phyloP scores from a whole-genome alignment of 2,329 filamentous ascomycete species.

The Diaporthe nobilis region DNA sequence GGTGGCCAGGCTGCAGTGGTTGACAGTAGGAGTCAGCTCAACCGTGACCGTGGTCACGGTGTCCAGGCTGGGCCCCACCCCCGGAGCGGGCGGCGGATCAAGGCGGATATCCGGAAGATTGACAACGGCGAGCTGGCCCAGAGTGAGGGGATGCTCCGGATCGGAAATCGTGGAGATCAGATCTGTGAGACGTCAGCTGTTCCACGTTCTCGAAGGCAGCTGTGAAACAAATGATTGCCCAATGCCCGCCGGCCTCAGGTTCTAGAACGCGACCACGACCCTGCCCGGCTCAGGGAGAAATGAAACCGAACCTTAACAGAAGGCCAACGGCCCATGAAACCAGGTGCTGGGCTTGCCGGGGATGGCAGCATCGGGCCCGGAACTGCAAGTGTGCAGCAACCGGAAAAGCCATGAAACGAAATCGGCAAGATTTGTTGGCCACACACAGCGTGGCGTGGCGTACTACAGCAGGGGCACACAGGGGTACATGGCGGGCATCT shows the following conservation, averaged over 20 bases:
- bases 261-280: slow-evolving; percentile 23
- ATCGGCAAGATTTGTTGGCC: slow-evolving; percentile 3
- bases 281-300: slow-evolving; percentile 15
- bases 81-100: slow-evolving; percentile 72
- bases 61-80: slow-evolving; percentile 63
- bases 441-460: slow-evolving; percentile 10
- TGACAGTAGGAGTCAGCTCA: slow-evolving; percentile 95
- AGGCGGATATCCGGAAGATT: slow-evolving; percentile 96
- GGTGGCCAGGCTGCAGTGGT: slow-evolving; percentile 95
- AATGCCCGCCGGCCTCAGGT: slow-evolving; percentile 9
- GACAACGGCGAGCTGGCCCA: slow-evolving; percentile 94
- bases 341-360: slow-evolving; percentile 9
- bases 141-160: slow-evolving; percentile 94
- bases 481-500: background rate
- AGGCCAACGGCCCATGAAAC: slow-evolving; percentile 22
- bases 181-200: slow-evolving; percentile 70
- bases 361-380: background rate
- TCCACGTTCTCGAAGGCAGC: slow-evolving; percentile 43
- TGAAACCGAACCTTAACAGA: slow-evolving; percentile 18
- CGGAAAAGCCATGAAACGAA: slow-evolving; percentile 31
- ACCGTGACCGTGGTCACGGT: slow-evolving; percentile 82
- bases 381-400: slow-evolving; percentile 10
- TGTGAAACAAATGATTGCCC: slow-evolving; percentile 21
- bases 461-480: slow-evolving; percentile 11
- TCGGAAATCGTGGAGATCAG: slow-evolving; percentile 95